These are phyloP conservation scores for Tylopilus felleus DNA, from an alignment of 768 basidiomycete genomes.

Conservation along the genomic window DNA sequence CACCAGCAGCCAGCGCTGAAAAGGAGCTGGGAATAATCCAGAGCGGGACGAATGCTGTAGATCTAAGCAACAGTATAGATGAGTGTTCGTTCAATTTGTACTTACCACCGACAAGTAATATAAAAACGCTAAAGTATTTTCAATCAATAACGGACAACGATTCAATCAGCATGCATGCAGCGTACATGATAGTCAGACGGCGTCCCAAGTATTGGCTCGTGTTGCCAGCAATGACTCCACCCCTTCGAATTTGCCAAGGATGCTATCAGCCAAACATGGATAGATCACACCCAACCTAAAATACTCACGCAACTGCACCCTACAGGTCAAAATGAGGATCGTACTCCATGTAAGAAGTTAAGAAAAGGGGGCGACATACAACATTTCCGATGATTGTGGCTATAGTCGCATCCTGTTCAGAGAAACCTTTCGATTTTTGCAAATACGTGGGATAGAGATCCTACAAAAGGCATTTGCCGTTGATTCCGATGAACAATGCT, in stretches of 20 bases:
- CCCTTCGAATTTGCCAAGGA: constrained; percentile 39
- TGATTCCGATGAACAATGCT: not conserved
- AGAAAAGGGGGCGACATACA: constrained; percentile 32
- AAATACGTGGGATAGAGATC: constrained; percentile 84
- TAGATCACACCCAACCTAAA: constrained; percentile 5
- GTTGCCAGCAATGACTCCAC: constrained; percentile 71
- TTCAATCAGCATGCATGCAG: not conserved
- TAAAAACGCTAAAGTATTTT: constrained; percentile 16
- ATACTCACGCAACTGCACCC: constrained; percentile 45
- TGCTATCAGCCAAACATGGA: not conserved
- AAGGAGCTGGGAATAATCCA: constrained; percentile 82
- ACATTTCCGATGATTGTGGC: constrained; percentile 83
- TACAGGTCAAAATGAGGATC: constrained; percentile 7
- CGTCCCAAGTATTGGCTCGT: constrained; percentile 76
- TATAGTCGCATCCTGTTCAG: constrained; percentile 53
- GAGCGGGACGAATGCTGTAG: constrained; percentile 58
- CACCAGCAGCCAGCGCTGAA: constrained; percentile 69
- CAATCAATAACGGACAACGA: not conserved
- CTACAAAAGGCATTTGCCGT: constrained; percentile 25
- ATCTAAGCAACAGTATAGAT: not conserved
- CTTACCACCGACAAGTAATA: constrained; percentile 28
- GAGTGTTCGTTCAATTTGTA: not conserved
- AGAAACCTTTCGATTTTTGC: constrained; percentile 57
- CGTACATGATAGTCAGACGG: constrained; percentile 68
- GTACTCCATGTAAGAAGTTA: not conserved